phyloP scores from a whole-genome alignment of 1,284 basidiomycete species.

The Cerrena zonata region DNA sequence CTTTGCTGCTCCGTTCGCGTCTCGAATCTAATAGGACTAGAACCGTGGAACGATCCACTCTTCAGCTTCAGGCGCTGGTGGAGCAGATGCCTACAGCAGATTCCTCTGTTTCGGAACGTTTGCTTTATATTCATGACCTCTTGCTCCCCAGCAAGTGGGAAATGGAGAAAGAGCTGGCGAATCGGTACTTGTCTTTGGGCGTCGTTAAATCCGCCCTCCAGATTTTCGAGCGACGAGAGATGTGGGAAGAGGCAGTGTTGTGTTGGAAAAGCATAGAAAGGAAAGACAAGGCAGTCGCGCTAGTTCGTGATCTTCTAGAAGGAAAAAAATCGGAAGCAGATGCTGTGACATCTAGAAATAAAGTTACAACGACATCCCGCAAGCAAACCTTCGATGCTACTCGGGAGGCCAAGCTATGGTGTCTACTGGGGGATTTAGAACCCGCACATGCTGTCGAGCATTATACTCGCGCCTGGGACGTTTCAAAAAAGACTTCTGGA shows the following conservation, averaged over 20 bases:
- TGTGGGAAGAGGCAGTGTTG: constrained; percentile 93
- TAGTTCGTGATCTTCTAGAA: constrained; percentile 80
- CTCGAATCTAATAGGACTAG: constrained; percentile 82
- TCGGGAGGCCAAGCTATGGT: constrained; percentile 91
- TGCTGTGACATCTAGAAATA: constrained; percentile 58
- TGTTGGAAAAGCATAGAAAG: constrained; percentile 81
- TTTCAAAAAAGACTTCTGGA: constrained; percentile 76
- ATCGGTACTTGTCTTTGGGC: constrained; percentile 76
- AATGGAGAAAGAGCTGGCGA: constrained; percentile 82
- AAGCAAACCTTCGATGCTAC: constrained; percentile 54
- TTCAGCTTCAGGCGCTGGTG: constrained; percentile 88
- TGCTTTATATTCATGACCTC: constrained; percentile 75
- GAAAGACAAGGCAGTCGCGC: constrained; percentile 66
- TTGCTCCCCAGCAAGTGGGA: constrained; percentile 86
- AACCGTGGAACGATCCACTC: constrained; percentile 82
- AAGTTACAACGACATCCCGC: constrained; percentile 38
- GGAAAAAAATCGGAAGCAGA: constrained; percentile 81
- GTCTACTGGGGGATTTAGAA: constrained; percentile 90
- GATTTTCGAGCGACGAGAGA: constrained; percentile 87
- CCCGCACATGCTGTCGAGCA: constrained; percentile 60
- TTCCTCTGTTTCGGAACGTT: constrained; percentile 61
- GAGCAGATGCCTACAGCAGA: constrained; percentile 92
- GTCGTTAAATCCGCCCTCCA: constrained; percentile 83
- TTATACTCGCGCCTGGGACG: constrained; percentile 80
- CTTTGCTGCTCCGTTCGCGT: constrained; percentile 82